Base-by-base conservation (phyloP, 2,329 filamentous ascomycete species). In the Colletotrichum sansevieriae region DNA sequence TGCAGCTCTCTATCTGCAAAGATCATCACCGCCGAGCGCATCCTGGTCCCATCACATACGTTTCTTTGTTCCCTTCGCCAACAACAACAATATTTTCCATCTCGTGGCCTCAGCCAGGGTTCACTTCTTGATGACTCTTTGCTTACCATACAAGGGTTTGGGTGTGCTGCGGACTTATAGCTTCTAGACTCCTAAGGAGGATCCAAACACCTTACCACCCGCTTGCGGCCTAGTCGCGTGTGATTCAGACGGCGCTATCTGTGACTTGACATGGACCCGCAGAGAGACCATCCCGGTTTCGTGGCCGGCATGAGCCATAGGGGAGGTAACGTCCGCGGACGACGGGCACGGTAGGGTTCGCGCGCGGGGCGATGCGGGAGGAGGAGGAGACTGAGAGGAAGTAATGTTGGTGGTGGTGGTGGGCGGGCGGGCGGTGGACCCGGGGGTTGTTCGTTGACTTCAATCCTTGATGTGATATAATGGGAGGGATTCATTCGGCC, bases 231-330 rank as follows among this genome's bases (percentile, higher is more conserved):
- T 70, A 70, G 67, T 43, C 46, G 64, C 56, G 63, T 68, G 67
- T 70, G 67, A 66, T 70, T 70, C 67, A 52, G 39, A 68, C 52
- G 52, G 64, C 67, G 67, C 67, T 70, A 70, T 70, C 57, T 70
- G 67, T 70, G 67, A 70, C 58, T 63, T 63, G 64, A 60, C 63
- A 54, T 52, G 37, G 63, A 60, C 56, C 63, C 43, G 66, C 63
- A 56, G 65, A 8, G 20, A 37, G 18, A 22, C 20, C 33, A 54
- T 54, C 61, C 52, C 59, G 33, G 65, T 65, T 41, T 39, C 43
- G 65, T 62, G 65, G 65, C 65, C 65, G 62, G 65, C 62, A 68
- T 37, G 62, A 68, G 65, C 65, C 65, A 65, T 55, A 65, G 55
- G 54, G 29, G 59, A 56, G 58, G 39, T 20, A 63, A 56, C 39